A percentile compares a stretch with the other conserved stretches of the same genome.
phyloP scores from a whole-genome alignment of 2,329 filamentous ascomycete genomes.

The Phialophora verrucosa region DNA sequence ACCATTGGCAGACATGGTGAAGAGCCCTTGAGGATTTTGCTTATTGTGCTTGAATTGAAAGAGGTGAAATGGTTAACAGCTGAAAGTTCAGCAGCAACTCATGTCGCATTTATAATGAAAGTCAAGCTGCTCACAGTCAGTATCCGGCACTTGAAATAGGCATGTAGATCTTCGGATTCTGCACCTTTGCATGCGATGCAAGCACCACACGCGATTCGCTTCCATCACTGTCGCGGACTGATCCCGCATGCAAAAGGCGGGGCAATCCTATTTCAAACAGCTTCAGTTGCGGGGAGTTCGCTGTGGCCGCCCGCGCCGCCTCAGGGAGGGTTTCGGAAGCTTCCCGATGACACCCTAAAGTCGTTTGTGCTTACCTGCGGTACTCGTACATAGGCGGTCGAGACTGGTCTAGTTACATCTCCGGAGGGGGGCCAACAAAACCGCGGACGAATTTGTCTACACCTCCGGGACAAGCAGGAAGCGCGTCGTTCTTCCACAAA shows the following conservation, averaged over 20 bases:
- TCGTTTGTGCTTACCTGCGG: neutral
- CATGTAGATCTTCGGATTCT: constrained; percentile 8
- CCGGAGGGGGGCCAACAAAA: neutral
- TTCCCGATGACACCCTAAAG: no score
- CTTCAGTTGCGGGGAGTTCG: neutral
- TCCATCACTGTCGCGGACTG: neutral
- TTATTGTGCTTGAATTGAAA: neutral
- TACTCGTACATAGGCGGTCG: neutral
- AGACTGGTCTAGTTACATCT: neutral
- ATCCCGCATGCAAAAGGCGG: neutral
- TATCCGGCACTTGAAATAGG: constrained; percentile 19
- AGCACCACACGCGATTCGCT: neutral
- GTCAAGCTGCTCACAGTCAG: neutral
- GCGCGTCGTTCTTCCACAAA: neutral
- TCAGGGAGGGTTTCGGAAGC: neutral
- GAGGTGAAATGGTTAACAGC: neutral
- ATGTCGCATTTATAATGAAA: neutral
- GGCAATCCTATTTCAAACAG: neutral
- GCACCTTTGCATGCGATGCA: constrained; percentile 3
- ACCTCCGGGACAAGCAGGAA: neutral
- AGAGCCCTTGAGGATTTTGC: neutral
- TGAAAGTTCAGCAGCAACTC: neutral
- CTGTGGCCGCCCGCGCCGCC: neutral
- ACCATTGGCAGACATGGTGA: constrained; percentile 30
- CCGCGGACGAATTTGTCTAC: neutral